A percentile compares a stretch with the other conserved stretches of the same genome.
These are phyloP conservation scores for Talaromyces piceae DNA, from an alignment of 2,329 filamentous ascomycete genomes.

Conservation along the genomic window DNA sequence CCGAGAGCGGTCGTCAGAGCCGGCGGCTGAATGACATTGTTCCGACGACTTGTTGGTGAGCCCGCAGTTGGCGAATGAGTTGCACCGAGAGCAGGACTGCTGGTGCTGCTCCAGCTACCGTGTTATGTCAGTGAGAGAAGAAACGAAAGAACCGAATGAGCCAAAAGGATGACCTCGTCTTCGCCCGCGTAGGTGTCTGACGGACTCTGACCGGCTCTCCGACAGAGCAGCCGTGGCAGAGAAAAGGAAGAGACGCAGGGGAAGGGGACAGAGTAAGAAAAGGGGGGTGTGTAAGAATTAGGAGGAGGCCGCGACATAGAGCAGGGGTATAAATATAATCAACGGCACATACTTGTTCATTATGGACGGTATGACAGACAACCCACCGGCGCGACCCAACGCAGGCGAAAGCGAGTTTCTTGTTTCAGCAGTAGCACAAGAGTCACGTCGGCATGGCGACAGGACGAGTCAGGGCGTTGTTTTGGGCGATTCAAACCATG, in stretches of 20 bases:
- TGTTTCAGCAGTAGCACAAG: neutral
- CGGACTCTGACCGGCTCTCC: too few relatives aligned
- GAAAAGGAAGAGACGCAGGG: neutral
- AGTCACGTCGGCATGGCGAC: neutral
- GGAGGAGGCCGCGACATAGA: neutral
- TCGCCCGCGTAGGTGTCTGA: too few relatives aligned
- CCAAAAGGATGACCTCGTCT: neutral
- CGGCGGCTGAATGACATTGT: slow-evolving; percentile 36
- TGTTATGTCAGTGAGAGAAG: slow-evolving; percentile 5
- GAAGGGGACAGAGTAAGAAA: too few relatives aligned
- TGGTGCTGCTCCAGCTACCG: slow-evolving; percentile 9
- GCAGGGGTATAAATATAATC: neutral
- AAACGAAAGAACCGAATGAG: too few relatives aligned
- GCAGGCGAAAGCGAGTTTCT: neutral
- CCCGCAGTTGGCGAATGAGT: slow-evolving; percentile 15
- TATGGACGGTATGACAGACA: neutral
- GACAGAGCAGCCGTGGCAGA: neutral
- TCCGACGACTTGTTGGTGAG: slow-evolving; percentile 35
- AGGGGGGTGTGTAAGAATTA: too few relatives aligned
- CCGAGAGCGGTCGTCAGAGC: slow-evolving; percentile 35
- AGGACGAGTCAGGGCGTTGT: neutral
- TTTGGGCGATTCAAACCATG: neutral
- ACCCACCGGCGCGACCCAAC: neutral
- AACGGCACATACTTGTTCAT: neutral
- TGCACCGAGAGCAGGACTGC: slow-evolving; percentile 6